Evolutionary conservation across 352 stramenopile species (phyloP).

Genomic region (Globisporangium cylindrosporum): DNA sequence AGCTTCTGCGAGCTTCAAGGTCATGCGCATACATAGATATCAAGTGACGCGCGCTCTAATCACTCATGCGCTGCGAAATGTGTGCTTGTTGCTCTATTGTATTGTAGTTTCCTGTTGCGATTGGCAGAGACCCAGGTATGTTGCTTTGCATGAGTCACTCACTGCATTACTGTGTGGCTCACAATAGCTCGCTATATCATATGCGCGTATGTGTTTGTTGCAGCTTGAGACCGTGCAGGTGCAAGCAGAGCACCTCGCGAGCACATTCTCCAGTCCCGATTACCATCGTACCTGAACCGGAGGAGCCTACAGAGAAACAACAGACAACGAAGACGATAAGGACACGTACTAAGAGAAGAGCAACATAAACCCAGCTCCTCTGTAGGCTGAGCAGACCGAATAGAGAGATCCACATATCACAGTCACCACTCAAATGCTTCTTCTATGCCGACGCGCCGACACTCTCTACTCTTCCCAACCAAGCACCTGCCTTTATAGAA

Average conservation of each 20-base stretch:
- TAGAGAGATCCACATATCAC: slow-evolving; percentile 5
- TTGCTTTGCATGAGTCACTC: background rate
- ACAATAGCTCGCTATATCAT: background rate
- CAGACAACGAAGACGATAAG: background rate
- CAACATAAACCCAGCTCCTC: background rate
- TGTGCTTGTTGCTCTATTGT: background rate
- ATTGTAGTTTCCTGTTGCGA: slow-evolving; percentile 36
- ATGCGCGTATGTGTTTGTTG: background rate
- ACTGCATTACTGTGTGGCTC: background rate
- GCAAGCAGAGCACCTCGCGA: slow-evolving; percentile 57
- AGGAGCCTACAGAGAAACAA: slow-evolving; percentile 6
- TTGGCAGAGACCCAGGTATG: slow-evolving; percentile 60
- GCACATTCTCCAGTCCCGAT: slow-evolving; percentile 59
- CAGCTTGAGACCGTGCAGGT: slow-evolving; percentile 75
- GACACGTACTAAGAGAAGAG: background rate
- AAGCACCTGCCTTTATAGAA: background rate
- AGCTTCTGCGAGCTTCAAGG: background rate
- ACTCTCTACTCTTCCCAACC: background rate
- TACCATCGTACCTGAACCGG: slow-evolving; percentile 45
- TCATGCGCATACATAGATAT: background rate
- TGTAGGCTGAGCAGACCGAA: background rate
- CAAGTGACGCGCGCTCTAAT: background rate
- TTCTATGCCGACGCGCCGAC: too few species aligned
- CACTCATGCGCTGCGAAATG: background rate
- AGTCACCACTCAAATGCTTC: background rate